Percentiles rank a stretch among this genome's conserved stretches.
Evolutionary conservation across 1,284 basidiomycete genomes (phyloP).

Genomic region (Pseudozyma sp.): DNA sequence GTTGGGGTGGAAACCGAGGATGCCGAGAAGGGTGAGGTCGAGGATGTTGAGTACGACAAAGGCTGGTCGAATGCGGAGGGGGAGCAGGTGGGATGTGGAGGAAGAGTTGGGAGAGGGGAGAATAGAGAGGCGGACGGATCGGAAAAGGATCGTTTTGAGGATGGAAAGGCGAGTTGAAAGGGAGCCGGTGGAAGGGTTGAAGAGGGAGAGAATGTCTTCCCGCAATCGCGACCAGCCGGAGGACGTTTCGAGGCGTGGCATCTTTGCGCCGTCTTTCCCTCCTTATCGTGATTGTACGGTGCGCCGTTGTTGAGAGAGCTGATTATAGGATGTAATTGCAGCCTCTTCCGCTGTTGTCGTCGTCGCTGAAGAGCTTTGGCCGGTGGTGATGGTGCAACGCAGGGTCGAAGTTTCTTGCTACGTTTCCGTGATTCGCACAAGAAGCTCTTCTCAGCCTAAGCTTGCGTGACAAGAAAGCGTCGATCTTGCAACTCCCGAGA

Average conservation of each 20-base stretch:
- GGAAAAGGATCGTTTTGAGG: conserved; percentile 40
- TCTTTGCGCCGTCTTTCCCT: neutral
- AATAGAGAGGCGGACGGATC: conserved; percentile 38
- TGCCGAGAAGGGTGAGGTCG: conserved; percentile 52
- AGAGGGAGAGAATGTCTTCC: conserved; percentile 16
- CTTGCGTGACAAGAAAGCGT: neutral
- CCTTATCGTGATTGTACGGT: neutral
- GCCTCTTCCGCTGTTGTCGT: neutral
- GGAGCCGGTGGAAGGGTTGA: conserved; percentile 21
- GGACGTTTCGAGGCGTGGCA: conserved; percentile 50
- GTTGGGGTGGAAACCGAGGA: conserved; percentile 65
- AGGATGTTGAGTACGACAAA: conserved; percentile 57
- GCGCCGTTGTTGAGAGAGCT: neutral
- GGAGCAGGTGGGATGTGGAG: conserved; percentile 25
- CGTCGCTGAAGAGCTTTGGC: neutral
- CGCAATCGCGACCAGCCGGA: conserved; percentile 37
- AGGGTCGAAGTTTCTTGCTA: neutral
- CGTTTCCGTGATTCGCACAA: neutral
- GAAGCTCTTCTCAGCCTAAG: neutral
- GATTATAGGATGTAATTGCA: neutral
- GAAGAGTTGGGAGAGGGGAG: neutral
- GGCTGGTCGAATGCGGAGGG: conserved; percentile 58
- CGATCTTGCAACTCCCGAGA: too few relatives aligned
- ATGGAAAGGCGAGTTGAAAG: conserved; percentile 18
- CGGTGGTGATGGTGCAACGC: neutral